Base-by-base conservation (phyloP, 1,284 basidiomycete genomes). In the Cerioporus squamosus region DNA sequence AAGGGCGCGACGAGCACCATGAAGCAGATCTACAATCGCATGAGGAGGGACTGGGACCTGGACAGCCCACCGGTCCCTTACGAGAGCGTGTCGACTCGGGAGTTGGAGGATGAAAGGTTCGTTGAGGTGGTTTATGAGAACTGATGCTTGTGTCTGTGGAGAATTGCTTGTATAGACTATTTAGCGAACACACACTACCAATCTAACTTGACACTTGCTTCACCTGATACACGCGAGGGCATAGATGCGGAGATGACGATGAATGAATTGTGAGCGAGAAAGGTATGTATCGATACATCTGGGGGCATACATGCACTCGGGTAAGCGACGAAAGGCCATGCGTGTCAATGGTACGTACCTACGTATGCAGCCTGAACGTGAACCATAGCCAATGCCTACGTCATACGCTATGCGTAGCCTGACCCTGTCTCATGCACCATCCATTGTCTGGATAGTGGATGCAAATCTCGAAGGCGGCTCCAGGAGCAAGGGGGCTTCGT, bases 1-100 rank as follows among this genome's bases (percentile, higher is more conserved):
- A 94, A 90, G 73, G 95, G 95, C 0, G 87, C 93, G 12, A 75
- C 86, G 55, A 88, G 90, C 40, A 90, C 83, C 39, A 94, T 97
- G 77, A 90, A 86, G 72, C 79, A 85, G 53, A 79, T 95, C 38
- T 91, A 86, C 69, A 84, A 81, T 59, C 78, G 84, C 44, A 69
- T 97, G 63, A 80, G 84, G 60, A 78, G 81, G 29, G 84, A 87
- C 23, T 97, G 95, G 95, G 81, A 83, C 55, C 68, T 91, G 68
- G 84, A 87, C 51, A 66, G 66, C 22, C 64, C 69, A 9, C 68
- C 65, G 40, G 65, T 67, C 36, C 65, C 68, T 20, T 61, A 59
- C 14, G 71, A 71, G 17, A 69, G 68, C 18, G 68, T 68, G 51
- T 57, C 62, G 39, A 70, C 69, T 55, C 68, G 68, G 29, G 69